These are phyloP conservation scores for Coemansia sp. DNA, from an alignment of 192 early-diverging fungal genomes.

Conservation along the genomic window DNA sequence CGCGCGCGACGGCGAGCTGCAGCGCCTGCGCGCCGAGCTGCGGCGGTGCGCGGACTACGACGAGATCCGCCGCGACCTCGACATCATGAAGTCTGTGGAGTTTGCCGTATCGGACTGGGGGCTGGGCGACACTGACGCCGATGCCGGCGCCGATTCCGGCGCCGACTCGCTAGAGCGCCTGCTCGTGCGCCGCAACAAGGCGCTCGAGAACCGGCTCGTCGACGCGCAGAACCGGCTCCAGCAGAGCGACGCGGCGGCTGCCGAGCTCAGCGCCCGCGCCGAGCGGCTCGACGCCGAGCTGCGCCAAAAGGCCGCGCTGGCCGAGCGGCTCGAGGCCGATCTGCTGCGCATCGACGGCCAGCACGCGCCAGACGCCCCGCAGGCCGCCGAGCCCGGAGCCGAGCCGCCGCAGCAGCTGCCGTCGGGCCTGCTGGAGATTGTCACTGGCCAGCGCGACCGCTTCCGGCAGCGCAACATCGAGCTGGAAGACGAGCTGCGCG, in stretches of 20 bases:
- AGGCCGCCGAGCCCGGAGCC: not conserved
- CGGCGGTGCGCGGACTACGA: constrained; percentile 75
- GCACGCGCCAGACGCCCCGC: not conserved
- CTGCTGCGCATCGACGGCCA: constrained; percentile 12
- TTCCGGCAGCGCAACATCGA: constrained; percentile 86
- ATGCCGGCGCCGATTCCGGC: constrained; percentile 34
- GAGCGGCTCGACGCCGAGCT: constrained; percentile 53
- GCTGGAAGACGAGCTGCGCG: constrained; percentile 67
- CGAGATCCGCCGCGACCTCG: constrained; percentile 79
- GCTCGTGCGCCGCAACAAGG: constrained; percentile 79
- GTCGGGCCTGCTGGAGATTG: constrained; percentile 64
- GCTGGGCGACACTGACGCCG: constrained; percentile 48
- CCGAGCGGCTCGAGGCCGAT: constrained; percentile 41
- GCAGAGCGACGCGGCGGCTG: constrained; percentile 15
- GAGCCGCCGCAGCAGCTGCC: not conserved
- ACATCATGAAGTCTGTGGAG: constrained; percentile 66
- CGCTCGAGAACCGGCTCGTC: constrained; percentile 67
- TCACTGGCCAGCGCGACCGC: constrained; percentile 84
- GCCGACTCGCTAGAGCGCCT: constrained; percentile 70
- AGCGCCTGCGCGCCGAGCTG: constrained; percentile 52
- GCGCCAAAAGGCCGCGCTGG: constrained; percentile 54
- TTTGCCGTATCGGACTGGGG: constrained; percentile 57
- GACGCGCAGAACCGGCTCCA: constrained; percentile 49
- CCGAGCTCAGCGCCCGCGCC: constrained; percentile 14
- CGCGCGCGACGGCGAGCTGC: constrained; percentile 58